Base-by-base conservation (phyloP, 2,329 filamentous ascomycete species). In the Parascedosporium putredinis region DNA sequence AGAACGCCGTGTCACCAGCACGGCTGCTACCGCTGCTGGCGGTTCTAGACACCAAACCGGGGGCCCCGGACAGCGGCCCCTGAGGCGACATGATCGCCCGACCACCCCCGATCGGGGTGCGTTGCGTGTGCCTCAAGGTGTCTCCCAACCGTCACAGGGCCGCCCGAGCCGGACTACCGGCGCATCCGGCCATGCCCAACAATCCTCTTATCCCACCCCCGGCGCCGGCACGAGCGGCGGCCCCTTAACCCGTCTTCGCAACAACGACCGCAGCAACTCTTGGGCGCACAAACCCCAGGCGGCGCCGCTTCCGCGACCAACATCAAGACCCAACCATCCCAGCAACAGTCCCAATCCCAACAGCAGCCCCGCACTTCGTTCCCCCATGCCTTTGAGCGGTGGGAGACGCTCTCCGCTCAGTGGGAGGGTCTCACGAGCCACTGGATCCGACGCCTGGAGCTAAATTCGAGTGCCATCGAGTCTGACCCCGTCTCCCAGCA, bases 381-480 rank as follows among this genome's bases (percentile, higher is more conserved):
- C 56, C 93, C 93, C 1, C 93, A 97, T 66, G 93, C 93, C 0
- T 98, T 98, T 60, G 91, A 98, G 66, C 79, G 93, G 53, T 98
- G 93, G 93, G 93, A 98, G 64, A 91, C 88, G 0, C 70, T 98
- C 2, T 98, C 93, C 0, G 94, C 93, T 5, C 91, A 97, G 59
- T 98, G 93, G 93, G 93, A 98, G 64, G 93, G 93, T 4, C 75
- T 98, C 52, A 97, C 93, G 0, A 91, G 88, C 52, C 97, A 95
- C 67, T 98, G 93, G 91, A 93, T 98, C 55, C 85, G 88, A 44
- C 83, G 89, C 57, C 73, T 98, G 6, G 88, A 98, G 66, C 83
- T 93, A 62, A 95, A 95, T 62, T 85, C 86, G 24, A 83, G 89
- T 49, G 89, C 95, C 56, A 78, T 95, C 34, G 83, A 85, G 55